Evolutionary conservation across 331 rosid genomes (phyloP).

Genomic region (Pyracantha coccinea): DNA sequence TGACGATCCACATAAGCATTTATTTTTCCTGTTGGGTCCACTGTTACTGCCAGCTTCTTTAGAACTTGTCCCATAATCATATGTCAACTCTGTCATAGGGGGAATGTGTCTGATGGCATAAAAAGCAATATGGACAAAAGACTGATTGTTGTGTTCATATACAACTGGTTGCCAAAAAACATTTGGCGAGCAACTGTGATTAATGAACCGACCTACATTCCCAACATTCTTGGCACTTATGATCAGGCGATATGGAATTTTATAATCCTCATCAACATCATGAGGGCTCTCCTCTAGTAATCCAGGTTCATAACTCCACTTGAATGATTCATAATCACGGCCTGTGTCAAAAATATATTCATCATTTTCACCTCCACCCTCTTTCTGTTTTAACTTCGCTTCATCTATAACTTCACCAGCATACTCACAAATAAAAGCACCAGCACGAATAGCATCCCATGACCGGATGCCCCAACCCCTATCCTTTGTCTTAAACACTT

Average conservation of each 20-base stretch:
- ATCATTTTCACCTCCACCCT: conserved; percentile 23
- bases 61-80: conserved; percentile 44
- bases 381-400: conserved; percentile 11
- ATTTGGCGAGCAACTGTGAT: conserved; percentile 68
- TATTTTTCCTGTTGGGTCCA: conserved; percentile 24
- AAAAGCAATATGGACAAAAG: conserved; percentile 50
- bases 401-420: conserved; percentile 48
- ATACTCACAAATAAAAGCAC: conserved; percentile 59
- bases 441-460: conserved; percentile 56
- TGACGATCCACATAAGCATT: conserved; percentile 51
- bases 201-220: conserved; percentile 63
- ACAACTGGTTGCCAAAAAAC: conserved; percentile 61
- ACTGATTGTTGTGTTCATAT: conserved; percentile 40
- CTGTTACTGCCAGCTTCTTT: conserved; percentile 14
- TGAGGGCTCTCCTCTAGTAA: conserved; percentile 31
- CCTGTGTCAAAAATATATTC: conserved; percentile 55
- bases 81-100: conserved; percentile 62
- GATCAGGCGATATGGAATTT: conserved; percentile 37
- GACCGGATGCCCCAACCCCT: conserved; percentile 72
- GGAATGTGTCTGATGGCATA: conserved; percentile 53
- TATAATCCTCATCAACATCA: conserved; percentile 25
- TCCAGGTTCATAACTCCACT: conserved; percentile 50
- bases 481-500: conserved; percentile 52
- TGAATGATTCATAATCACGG: conserved; percentile 34
- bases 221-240: conserved; percentile 53